phyloP scores from a whole-genome alignment of 1,139 yeast species.

The Eremothecium cymbalariae region DNA sequence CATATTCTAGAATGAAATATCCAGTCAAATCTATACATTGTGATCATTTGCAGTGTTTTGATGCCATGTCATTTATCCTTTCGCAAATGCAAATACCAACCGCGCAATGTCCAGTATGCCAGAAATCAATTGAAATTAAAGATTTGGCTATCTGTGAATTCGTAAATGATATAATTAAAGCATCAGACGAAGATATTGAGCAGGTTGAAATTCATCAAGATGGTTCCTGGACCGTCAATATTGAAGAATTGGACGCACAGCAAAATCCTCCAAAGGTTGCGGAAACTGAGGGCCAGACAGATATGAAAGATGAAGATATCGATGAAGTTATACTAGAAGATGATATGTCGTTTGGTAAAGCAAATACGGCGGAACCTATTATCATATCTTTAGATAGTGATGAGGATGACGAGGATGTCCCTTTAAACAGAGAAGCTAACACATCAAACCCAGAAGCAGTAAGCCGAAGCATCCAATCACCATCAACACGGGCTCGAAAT shows the following conservation, averaged over 20 bases:
- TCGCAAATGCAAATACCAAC: conserved; percentile 55
- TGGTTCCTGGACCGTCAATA: conserved; percentile 50
- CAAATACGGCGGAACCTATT: conserved; percentile 18
- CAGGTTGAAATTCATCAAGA: conserved; percentile 47
- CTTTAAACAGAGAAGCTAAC: no score
- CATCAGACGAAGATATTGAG: conserved; percentile 43
- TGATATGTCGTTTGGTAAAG: conserved; percentile 4
- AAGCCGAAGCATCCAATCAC: no score
- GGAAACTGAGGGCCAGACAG: conserved; percentile 6
- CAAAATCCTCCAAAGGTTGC: conserved; percentile 2
- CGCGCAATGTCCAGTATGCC: conserved; percentile 67
- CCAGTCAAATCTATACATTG: conserved; percentile 57
- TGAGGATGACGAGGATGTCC: conserved; percentile 18
- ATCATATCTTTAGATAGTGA: conserved; percentile 32
- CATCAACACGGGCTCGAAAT: no score
- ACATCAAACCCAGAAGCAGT: no score
- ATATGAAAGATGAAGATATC: conserved; percentile 9
- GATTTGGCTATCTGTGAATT: conserved; percentile 57
- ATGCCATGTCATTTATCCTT: conserved; percentile 49
- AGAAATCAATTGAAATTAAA: conserved; percentile 36
- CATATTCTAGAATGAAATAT: conserved; percentile 49
- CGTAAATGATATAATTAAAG: conserved; percentile 42
- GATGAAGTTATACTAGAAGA: conserved; percentile 4
- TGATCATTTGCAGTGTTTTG: conserved; percentile 66
- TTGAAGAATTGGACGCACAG: conserved; percentile 19